Base-by-base conservation (phyloP, 1,139 yeast genomes). In the Pichia sp. region DNA sequence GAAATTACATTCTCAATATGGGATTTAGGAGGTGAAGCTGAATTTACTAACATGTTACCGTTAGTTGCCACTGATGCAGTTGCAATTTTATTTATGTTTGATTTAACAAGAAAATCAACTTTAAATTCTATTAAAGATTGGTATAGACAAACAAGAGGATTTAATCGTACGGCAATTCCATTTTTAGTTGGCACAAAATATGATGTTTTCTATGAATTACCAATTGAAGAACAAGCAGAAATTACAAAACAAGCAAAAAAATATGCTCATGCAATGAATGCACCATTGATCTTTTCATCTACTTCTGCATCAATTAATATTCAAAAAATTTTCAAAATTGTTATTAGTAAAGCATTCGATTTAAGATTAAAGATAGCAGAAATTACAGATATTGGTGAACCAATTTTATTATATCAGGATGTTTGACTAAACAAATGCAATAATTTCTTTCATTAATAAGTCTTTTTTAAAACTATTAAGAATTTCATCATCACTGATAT, bases 11-110 rank as follows among this genome's bases (percentile, higher is more conserved):
- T 92, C 63, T 83, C 95, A 33, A 84, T 92, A 39, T 92, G 97
- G 96, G 99, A 92, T 67, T 72, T 92, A 27, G 99, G 99, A 32
- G 99, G 99, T 0, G 96, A 90, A 60, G 78, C 89, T 51, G 98
- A 94, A 66, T 92, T 90, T 66, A 89, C 90, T 52, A 92, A 92
- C 65, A 92, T 92, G 99, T 72, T 94, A 45, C 97, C 97, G 29
- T 71, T 92, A 52, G 97, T 94, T 8, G 86, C 95, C 11, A 84
- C 86, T 56, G 97, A 92, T 55, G 95, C 98, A 1, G 95, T 90
- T 9, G 97, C 97, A 2, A 81, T 92, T 35, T 74, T 94, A 47
- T 90, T 90, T 62, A 81, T 88, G 83, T 92, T 94, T 71, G 98
- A 92, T 67, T 71, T 92, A 52, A 86, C 97, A 2, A 75, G 97